A percentile compares a stretch with the other conserved stretches of the same genome.
Conservation (phyloP, 2,329 filamentous ascomycete species). For the Diplodia corticola region DNA sequence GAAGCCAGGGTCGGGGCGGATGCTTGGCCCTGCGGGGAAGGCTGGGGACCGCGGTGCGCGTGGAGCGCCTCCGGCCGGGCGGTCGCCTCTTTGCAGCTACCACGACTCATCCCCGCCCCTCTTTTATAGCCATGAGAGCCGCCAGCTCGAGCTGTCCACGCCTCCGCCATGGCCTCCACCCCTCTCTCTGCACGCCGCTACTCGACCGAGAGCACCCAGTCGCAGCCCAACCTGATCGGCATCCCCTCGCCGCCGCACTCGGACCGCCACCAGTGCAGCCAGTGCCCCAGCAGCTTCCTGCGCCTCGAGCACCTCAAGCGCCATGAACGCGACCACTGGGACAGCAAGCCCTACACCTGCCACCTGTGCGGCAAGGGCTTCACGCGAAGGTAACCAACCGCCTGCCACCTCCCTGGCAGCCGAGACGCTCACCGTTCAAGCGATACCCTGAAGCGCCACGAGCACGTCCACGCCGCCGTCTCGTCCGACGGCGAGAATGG, state of each 20-base stretch:
- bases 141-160: neutral
- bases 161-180: neutral
- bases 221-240: neutral
- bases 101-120: conserved; percentile 1
- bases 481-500: conserved; percentile 11
- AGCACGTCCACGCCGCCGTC: conserved; percentile 14
- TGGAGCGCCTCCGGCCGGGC: conserved; percentile 7
- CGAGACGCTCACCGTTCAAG: conserved; percentile 8
- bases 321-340: conserved; percentile 44
- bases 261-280: conserved; percentile 20
- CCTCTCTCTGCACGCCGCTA: conserved; percentile 4
- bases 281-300: conserved; percentile 41
- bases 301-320: conserved; percentile 46
- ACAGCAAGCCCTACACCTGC: conserved; percentile 44
- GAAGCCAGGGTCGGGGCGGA: neutral
- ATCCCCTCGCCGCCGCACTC: conserved; percentile 8
- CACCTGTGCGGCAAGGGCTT: conserved; percentile 44
- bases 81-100: conserved; percentile 3
- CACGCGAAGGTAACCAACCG: conserved; percentile 40
- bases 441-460: conserved; percentile 17
- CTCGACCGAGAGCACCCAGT: conserved; percentile 16
- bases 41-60: neutral
- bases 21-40: conserved; percentile 11
- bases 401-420: neutral
- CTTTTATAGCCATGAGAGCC: conserved; percentile 4